Evolutionary conservation across 345 rosid species (phyloP).

Genomic region (Salix suchowensis): DNA sequence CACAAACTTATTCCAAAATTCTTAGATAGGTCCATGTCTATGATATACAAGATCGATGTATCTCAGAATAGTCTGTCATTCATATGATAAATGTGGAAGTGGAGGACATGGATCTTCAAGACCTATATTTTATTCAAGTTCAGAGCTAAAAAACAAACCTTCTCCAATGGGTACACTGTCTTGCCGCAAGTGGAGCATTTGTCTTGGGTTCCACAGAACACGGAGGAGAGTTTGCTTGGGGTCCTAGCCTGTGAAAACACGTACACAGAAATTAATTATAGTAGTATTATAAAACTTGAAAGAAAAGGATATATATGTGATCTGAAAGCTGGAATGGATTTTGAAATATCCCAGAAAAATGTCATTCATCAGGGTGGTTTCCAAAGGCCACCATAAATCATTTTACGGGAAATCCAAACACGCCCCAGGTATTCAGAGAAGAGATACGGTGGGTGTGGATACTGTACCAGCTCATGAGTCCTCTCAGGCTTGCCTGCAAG

Average conservation of each 20-base stretch:
- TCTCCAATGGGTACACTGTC: slow-evolving; percentile 79
- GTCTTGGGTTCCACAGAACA: slow-evolving; percentile 80
- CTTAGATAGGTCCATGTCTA: neutral
- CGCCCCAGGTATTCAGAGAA: neutral
- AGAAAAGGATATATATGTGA: neutral
- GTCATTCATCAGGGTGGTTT: neutral
- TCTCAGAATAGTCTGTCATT: neutral
- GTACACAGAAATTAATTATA: neutral
- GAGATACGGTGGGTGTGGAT: neutral
- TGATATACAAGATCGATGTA: neutral
- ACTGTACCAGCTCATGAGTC: slow-evolving; percentile 48
- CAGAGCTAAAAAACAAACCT: slow-evolving; percentile 35
- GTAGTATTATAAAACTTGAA: neutral
- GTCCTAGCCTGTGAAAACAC: slow-evolving; percentile 47
- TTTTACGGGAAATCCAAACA: neutral
- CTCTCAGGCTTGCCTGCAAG: slow-evolving; percentile 25
- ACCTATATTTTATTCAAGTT: neutral
- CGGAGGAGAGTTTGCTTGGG: slow-evolving; percentile 63
- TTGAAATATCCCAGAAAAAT: neutral
- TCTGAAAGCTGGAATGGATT: neutral
- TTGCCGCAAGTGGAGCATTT: slow-evolving; percentile 70
- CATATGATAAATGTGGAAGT: neutral
- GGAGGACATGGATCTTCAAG: neutral
- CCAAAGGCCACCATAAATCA: neutral
- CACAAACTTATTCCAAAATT: neutral